phyloP scores from a whole-genome alignment of 768 basidiomycete genomes.

The Terana coerulea region DNA sequence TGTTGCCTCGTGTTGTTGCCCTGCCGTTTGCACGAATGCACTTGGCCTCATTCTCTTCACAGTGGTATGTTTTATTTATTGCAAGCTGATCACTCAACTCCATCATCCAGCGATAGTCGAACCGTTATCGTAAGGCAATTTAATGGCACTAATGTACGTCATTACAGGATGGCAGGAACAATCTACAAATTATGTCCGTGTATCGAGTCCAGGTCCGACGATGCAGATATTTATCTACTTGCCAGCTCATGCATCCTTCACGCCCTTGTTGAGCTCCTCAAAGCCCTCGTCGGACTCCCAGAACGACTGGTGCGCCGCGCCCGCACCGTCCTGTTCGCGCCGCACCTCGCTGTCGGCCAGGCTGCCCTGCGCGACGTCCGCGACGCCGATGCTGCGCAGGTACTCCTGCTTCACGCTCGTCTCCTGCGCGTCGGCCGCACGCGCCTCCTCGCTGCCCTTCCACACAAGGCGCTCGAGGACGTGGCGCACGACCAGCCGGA shows the following conservation, averaged over 20 bases:
- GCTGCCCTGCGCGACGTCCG: conserved; percentile 18
- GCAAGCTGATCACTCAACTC: too few relatives aligned
- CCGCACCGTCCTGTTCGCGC: conserved; percentile 14
- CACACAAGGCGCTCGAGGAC: conserved; percentile 74
- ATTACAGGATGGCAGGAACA: too few relatives aligned
- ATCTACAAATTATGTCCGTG: too few relatives aligned
- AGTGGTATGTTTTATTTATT: too few relatives aligned
- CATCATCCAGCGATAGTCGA: too few relatives aligned
- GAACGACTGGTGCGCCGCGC: conserved; percentile 12
- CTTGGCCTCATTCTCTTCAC: too few relatives aligned
- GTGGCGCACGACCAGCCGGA: conserved; percentile 60
- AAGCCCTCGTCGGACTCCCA: conserved; percentile 17
- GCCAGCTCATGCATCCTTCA: conserved; percentile 13
- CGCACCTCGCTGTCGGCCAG: conserved; percentile 15
- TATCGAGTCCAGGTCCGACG: too few relatives aligned
- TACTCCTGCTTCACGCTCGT: conserved; percentile 46
- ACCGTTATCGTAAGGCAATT: too few relatives aligned
- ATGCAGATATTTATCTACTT: too few relatives aligned
- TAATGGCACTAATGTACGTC: too few relatives aligned
- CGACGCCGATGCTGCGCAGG: conserved; percentile 28
- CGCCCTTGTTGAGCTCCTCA: conserved; percentile 13
- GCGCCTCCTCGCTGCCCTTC: conserved; percentile 67
- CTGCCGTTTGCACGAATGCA: too few relatives aligned
- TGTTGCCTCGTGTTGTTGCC: too few relatives aligned
- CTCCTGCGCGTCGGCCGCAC: conserved; percentile 52